Evolutionary conservation across 2,329 filamentous ascomycete species (phyloP), one percentile per base, ranked within the genome.

Genomic region (Sporothrix protearum): DNA sequence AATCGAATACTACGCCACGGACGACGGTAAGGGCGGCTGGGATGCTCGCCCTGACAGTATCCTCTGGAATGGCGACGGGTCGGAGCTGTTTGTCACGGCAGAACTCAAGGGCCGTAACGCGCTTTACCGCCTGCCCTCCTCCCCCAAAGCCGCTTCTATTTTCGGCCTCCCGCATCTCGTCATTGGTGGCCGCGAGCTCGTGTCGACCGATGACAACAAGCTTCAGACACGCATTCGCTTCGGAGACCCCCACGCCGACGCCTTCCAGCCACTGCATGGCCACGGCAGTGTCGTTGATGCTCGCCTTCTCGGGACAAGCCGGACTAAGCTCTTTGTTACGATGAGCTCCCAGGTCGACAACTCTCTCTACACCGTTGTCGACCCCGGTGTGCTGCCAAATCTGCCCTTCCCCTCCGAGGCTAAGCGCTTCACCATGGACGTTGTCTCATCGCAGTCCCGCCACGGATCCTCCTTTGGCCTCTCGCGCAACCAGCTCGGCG

Each of bases 311-410:
- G 33, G 75, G 42, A 28, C 30, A 71, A 71, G 10, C n/a, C 78
- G 1, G 80, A 79, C 22, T 2, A 67, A 67, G 19, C 81, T 94
- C 5, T 87, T 95, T 75, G 77, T 94, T 47, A 90, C 87, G 55
- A 87, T 87, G n/a, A 89, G 82, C 72, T 93, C 89, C 12, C 82
- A 92, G 0, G 83, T 92, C 28, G 92, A 95, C 75, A 94, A 88
- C 80, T 92, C 89, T 10, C 82, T 86, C 74, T 95, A 91, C 79
- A 85, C 83, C 22, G 82, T 92, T 19, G 77, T 92, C 12, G 84
- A 89, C 69, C 82, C 84, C 0, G 73, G 51, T 7, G 9, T 67
- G 64, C 6, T 51, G 45, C 64, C 45, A 36, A 47, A 39, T 10
- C 28, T 36, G n/a, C n/a, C 47, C 19, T 19, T 61, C 19, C 64